phyloP scores from a whole-genome alignment of 2,329 filamentous ascomycete genomes.

The Sclerotiophoma versabilis region DNA sequence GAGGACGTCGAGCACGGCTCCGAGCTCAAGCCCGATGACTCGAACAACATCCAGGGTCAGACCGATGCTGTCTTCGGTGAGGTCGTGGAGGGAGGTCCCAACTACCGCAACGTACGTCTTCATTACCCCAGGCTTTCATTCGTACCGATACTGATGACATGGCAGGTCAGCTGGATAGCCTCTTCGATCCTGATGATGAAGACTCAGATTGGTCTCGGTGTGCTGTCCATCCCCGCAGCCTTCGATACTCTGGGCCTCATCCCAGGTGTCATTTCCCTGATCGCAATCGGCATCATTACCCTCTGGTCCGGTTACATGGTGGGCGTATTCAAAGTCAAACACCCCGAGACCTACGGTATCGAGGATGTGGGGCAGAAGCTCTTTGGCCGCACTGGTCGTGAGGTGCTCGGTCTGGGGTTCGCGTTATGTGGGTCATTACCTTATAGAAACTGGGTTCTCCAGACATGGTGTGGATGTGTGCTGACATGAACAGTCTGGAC shows the following conservation, averaged over 20 bases:
- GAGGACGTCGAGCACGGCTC: slow-evolving; percentile 15
- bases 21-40: slow-evolving; percentile 10
- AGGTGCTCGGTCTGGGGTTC: slow-evolving; percentile 48
- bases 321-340: slow-evolving; percentile 59
- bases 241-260: slow-evolving; percentile 57
- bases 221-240: slow-evolving; percentile 55
- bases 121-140: background rate
- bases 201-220: slow-evolving; percentile 40
- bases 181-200: slow-evolving; percentile 34
- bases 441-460: slow-evolving; percentile 44
- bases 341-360: slow-evolving; percentile 63
- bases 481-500: slow-evolving; percentile 41
- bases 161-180: slow-evolving; percentile 26
- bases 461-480: slow-evolving; percentile 20
- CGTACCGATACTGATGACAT: background rate
- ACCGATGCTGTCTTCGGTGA: slow-evolving; percentile 21
- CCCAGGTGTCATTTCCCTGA: slow-evolving; percentile 56
- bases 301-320: slow-evolving; percentile 59
- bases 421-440: slow-evolving; percentile 44
- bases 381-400: slow-evolving; percentile 60
- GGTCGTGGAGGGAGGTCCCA: slow-evolving; percentile 19
- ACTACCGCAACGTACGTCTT: slow-evolving; percentile 20
- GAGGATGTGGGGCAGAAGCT: slow-evolving; percentile 62
- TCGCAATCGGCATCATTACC: slow-evolving; percentile 50
- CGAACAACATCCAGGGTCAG: slow-evolving; percentile 13